Base-by-base conservation (phyloP, 768 basidiomycete species). In the Candolleomyces aberdarensis region DNA sequence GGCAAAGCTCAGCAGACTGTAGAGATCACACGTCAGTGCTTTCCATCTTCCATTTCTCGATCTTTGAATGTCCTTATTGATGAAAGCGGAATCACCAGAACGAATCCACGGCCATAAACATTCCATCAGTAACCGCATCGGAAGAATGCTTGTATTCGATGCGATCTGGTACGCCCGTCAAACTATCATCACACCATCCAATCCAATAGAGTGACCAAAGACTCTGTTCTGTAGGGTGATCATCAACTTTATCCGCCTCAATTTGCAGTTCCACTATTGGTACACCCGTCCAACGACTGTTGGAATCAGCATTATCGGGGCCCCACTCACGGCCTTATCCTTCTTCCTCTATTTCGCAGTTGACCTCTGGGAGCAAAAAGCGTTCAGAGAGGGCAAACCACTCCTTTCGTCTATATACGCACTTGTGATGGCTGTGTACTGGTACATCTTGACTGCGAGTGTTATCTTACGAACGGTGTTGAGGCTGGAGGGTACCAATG, bases 221-320 rank as follows among this genome's bases (percentile, higher is more conserved):
- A 7, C 51, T 3, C n/a, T 10, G 2, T 14, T 31, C 2, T 31
- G 26, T 1, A 74, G 73, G 8, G 3, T 47, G 3, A 46, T 53
- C 1, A 39, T 72, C 29, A 29, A 47, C 20, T 10, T 58, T 9
- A 5, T 65, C n/a, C 50, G 51, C 8, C 47, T 49, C 6, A 5
- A 67, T 20, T 59, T 75, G 3, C 59, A 66, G 6, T 43, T 69
- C 52, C 57, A 69, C 53, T 77, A 77, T 57, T 77, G 75, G 75
- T 75, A 65, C 54, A 71, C 72, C 1, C 69, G 72, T 31, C 66
- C 65, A 39, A 71, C 74, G 1, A 76, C 72, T 0, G 69, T 68
- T 15, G 70, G 70, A 5, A 71, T 78, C 57, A 74, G 73, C 22
- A 64, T 68, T 5, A 14, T 63, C 0, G 73, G 72, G 14, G 69